A percentile compares a stretch with the other conserved stretches of the same genome.
These are phyloP conservation scores for Maudiozyma pseudohumilis DNA, from an alignment of 805 yeast species.

Conservation along the genomic window DNA sequence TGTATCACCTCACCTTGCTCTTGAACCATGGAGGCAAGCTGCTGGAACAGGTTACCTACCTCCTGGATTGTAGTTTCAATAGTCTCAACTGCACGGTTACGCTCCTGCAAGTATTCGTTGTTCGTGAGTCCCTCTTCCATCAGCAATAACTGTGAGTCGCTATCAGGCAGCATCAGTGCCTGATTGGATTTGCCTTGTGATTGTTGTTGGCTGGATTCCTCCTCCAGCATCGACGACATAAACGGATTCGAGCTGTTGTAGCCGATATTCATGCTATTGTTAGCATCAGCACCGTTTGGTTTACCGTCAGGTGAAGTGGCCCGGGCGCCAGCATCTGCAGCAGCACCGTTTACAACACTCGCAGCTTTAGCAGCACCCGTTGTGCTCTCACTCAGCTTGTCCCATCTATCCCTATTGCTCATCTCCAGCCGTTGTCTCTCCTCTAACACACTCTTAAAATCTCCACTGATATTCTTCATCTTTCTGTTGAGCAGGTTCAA, in stretches of 20 bases:
- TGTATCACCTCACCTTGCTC: slow-evolving; percentile 96
- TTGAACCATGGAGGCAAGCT: slow-evolving; percentile 92
- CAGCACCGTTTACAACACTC: neutral
- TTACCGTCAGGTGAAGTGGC: neutral
- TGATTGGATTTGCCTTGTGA: neutral
- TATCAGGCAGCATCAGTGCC: slow-evolving; percentile 54
- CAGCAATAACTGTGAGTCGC: slow-evolving; percentile 65
- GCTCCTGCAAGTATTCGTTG: slow-evolving; percentile 62
- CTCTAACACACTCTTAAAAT: slow-evolving; percentile 82
- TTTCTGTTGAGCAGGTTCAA: slow-evolving; percentile 79
- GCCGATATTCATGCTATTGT: slow-evolving; percentile 6
- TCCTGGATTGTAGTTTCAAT: slow-evolving; percentile 96
- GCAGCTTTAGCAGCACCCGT: neutral
- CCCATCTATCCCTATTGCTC: slow-evolving; percentile 71
- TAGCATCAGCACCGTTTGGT: neutral
- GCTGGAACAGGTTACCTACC: slow-evolving; percentile 89
- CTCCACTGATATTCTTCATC: slow-evolving; percentile 85
- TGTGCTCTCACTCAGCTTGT: slow-evolving; percentile 47
- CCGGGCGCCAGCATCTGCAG: neutral
- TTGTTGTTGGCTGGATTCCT: slow-evolving; percentile 8
- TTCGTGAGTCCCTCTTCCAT: slow-evolving; percentile 63
- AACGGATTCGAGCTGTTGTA: slow-evolving; percentile 34
- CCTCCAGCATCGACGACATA: slow-evolving; percentile 28
- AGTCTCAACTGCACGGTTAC: slow-evolving; percentile 87
- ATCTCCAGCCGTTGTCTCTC: slow-evolving; percentile 77